Base-by-base conservation (phyloP, 306 rosid genomes). In the Acacia crassicarpa region DNA sequence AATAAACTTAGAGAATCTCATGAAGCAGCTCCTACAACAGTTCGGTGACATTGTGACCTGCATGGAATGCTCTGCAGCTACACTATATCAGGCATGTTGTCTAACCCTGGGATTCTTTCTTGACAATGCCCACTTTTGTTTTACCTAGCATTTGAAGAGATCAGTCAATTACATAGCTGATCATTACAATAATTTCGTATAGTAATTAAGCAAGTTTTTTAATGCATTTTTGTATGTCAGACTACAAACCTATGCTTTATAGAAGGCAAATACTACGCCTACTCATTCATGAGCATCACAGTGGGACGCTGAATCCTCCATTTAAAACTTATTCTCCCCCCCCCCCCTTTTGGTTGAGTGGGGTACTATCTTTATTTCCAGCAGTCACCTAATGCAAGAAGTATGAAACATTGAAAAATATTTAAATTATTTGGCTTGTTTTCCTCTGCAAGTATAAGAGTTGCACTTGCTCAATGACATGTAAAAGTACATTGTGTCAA, bases 61-160 rank as follows among this genome's bases (percentile, higher is more conserved):
- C 67, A 76, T 87, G 75, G 90, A 87, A 72, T 87, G 90, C 86
- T 87, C 90, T 20, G 90, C 90, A 20, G 78, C 78, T 33, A 82
- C 90, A 2, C 84, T 82, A 48, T 84, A 87, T 85, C 90, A 87
- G 88, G 90, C 82, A 67, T 76, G 61, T 67, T 75, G 82, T 66
- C 38, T 79, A 58, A 71, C 75, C 14, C 19, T 19, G 8, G 12
- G 43, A 54, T 40, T 82, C 9, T 66, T 65, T 35, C 59, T 27
- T n/a, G 65, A 56, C 79, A 46, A 35, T 78, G 77, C 77, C 61
- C 53, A 23, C 80, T 61, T 75, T 68, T 76, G 41, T 58, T 72
- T 72, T 76, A 49, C 48, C 33, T 48, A 25, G 65, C 54, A 74
- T 65, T 9, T 41, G n/a, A 33, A 61, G 41, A 72, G 23, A 49